Base-by-base conservation (phyloP, 2,329 filamentous ascomycete genomes). In the Xylaria sp. region DNA sequence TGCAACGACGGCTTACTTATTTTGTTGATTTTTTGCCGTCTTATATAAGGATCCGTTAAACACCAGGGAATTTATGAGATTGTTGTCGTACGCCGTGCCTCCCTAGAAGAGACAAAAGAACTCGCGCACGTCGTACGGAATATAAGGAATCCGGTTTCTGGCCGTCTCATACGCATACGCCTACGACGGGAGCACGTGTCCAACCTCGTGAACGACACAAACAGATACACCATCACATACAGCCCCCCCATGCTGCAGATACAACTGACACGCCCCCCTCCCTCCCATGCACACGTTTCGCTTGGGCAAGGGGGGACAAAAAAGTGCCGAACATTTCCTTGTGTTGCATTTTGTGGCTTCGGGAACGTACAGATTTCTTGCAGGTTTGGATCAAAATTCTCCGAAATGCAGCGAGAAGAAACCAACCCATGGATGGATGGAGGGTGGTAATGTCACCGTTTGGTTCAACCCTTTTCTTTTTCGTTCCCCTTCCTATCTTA, bases 321-420 rank as follows among this genome's bases (percentile, higher is more conserved):
- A 13, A 58, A 48, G 39, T 55, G 55, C 59, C 51, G 37, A 59
- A 19, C 46, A 30, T 34, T 51, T 51, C 23, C 53, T 47, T 60
- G 34, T 50, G 55, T 9, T 19, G 8, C 48, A 48, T 30, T 30
- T 30, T 51, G 49, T 42, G 54, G 52, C 34, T 13, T 58, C 62
- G 62, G 59, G 53, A 52, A 30, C 54, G n/a, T 54, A 42, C 59
- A 62, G 59, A 46, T 42, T 9, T 48, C 56, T 55, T 60, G 60
- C 60, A 61, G 54, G 23, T 13, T 10, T 10, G 39, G 23, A 30
- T 42, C 8, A 6, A 58, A 64, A 64, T 61, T 64, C 56, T 63
- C 62, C 62, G 60, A 57, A 49, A 57, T 5, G 46, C 46, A 44
- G 42, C 3, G 54, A 58, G 49, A 1, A 16, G 16, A 16, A 16